Conservation (phyloP, 352 stramenopile genomes). For the Pythium dissotocum region DNA sequence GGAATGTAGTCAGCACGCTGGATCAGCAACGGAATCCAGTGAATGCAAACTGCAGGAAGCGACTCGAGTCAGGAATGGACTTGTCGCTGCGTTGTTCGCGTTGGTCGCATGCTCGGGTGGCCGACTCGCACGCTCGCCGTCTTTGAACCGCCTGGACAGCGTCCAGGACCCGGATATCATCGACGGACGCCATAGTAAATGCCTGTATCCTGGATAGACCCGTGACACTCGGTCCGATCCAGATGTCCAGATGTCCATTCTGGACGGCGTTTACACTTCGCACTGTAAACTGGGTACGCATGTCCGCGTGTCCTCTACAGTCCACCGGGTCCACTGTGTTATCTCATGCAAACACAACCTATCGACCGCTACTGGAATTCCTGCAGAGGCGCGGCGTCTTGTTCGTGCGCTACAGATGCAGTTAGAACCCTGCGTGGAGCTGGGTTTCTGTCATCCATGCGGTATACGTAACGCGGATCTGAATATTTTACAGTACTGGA, state of each 20-base stretch:
- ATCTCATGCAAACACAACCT: neutral
- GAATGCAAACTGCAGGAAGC: neutral
- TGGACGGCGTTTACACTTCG: conserved; percentile 2
- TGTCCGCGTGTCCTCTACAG: neutral
- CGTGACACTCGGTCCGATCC: conserved; percentile 5
- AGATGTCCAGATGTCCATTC: conserved; percentile 11
- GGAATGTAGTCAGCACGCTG: conserved; percentile 13
- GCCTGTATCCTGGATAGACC: neutral
- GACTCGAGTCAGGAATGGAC: neutral
- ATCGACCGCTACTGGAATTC: neutral
- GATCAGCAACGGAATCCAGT: conserved; percentile 3
- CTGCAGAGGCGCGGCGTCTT: neutral
- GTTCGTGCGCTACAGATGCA: neutral
- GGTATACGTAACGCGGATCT: neutral
- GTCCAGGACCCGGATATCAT: conserved; percentile 9
- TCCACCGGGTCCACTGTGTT: conserved; percentile 7
- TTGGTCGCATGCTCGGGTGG: neutral
- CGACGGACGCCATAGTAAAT: neutral
- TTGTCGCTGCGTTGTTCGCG: neutral
- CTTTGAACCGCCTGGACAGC: neutral
- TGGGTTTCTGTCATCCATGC: neutral
- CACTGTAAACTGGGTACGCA: neutral
- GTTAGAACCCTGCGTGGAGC: neutral
- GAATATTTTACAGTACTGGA: neutral
- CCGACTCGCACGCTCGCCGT: neutral